Evolutionary conservation across 2,329 filamentous ascomycete species (phyloP), one percentile per base, ranked within the genome.

Genomic region (Paracamarosporium sp.): DNA sequence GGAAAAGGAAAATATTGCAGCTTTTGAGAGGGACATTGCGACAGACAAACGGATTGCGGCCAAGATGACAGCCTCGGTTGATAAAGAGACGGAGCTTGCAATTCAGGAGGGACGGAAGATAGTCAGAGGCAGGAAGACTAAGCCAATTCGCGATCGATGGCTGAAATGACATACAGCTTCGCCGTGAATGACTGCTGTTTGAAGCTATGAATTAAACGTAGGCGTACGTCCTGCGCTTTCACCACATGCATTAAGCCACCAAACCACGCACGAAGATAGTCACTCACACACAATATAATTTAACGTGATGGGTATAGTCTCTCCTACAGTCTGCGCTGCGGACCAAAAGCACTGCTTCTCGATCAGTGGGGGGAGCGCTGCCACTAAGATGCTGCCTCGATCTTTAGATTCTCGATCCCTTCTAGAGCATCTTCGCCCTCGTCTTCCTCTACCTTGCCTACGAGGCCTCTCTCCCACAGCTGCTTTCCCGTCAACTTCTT

Each of bases 401-500:
- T 72, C 62, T 75, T 77, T 44, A 77, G 55, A 50, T 69, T 72
- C 50, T 76, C 71, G 51, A 73, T 64, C 17, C 70, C 69, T 53
- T 73, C 88, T 20, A 82, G 74, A 1, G 83, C 82, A 60, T 84
- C 82, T 38, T 82, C 84, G 17, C 84, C 85, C 3, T 91, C 85
- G 36, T 88, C 85, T 15, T 91, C 87, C 59, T 91, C 91, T 25
- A 77, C 76, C 82, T 92, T 95, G 58, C 87, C 83, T 69, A 76
- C 80, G 62, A 83, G 63, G 6, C 81, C 81, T 60, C 75, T 74
- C 70, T 79, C 75, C 81, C 81, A 83, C 43, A 83, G 63, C 68
- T 83, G 79, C 67, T 73, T 81, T 0, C 82, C 89, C 17, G 88
- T 87, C 80, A 92, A 90, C 79, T 91, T 93, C 79, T 92, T 86